Percentiles rank a stretch among this genome's conserved stretches.
Evolutionary conservation across 2,329 filamentous ascomycete genomes (phyloP).

Genomic region (Sporothrix luriei): DNA sequence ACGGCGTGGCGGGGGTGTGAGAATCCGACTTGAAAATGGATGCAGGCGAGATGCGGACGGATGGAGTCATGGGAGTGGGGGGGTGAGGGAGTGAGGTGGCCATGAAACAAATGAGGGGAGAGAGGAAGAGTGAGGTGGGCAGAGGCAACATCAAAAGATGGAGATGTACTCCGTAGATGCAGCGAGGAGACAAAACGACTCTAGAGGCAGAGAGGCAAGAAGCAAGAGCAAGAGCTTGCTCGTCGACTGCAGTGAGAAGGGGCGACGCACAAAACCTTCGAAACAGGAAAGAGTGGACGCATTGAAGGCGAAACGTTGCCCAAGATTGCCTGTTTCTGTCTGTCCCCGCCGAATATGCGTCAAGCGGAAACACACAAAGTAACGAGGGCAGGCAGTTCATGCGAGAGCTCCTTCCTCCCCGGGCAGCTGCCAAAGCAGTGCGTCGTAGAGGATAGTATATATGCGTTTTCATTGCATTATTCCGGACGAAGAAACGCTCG

Average conservation of each 20-base stretch:
- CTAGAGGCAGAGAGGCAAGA: background rate
- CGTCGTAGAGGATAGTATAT: too few species aligned
- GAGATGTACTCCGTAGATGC: background rate
- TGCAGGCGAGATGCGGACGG: constrained; percentile 22
- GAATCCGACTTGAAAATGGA: background rate
- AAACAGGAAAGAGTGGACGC: constrained; percentile 13
- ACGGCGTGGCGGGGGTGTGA: background rate
- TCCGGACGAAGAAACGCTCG: background rate
- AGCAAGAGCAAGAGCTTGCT: background rate
- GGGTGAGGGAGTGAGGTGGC: constrained; percentile 16
- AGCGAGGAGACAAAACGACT: background rate
- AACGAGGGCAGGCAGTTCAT: background rate
- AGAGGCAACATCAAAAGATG: background rate
- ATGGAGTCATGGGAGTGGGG: constrained; percentile 29
- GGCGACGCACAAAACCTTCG: constrained; percentile 9
- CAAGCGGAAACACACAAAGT: background rate
- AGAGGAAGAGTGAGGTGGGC: background rate
- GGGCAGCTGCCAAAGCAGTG: background rate
- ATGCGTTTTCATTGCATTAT: background rate
- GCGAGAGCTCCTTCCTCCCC: constrained; percentile 3
- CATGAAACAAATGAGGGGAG: constrained; percentile 29
- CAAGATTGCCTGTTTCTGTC: constrained; percentile 7
- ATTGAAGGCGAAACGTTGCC: constrained; percentile 15
- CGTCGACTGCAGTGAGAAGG: background rate
- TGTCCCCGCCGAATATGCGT: background rate